A percentile compares a stretch with the other conserved stretches of the same genome.
Conservation (phyloP, 495 filamentous ascomycete species). For the Xylaria cubensis region DNA sequence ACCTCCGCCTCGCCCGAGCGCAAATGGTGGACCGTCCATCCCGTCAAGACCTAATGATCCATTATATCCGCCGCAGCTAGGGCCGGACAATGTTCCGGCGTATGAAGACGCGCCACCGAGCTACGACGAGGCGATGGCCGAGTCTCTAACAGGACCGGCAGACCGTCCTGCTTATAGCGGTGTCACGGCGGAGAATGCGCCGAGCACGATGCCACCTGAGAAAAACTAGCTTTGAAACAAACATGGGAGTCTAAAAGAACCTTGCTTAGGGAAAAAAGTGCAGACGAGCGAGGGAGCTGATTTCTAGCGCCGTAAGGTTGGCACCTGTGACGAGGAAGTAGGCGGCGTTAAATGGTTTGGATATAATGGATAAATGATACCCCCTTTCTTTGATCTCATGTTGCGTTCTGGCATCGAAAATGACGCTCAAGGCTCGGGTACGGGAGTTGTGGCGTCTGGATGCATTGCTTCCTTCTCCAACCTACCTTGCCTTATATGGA, state of each 20-base stretch:
- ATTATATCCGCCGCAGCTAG: slow-evolving; percentile 56
- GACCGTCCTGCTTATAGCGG: slow-evolving; percentile 55
- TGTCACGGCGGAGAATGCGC: slow-evolving; percentile 56
- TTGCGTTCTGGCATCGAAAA: neutral
- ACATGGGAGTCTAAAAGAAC: neutral
- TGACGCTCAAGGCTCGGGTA: neutral
- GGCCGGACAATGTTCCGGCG: slow-evolving; percentile 47
- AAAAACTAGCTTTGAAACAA: slow-evolving; percentile 21
- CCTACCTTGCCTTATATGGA: neutral
- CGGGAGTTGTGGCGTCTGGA: neutral
- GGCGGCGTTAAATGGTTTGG: neutral
- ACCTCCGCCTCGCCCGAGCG: slow-evolving; percentile 38
- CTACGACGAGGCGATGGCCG: slow-evolving; percentile 91
- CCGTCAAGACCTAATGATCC: slow-evolving; percentile 40
- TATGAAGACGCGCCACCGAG: slow-evolving; percentile 75
- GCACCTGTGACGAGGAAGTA: neutral
- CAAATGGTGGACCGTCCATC: slow-evolving; percentile 31
- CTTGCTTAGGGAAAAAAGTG: neutral
- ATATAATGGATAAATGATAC: slow-evolving; percentile 25
- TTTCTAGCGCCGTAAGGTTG: neutral
- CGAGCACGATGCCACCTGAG: slow-evolving; percentile 51
- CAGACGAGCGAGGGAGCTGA: neutral
- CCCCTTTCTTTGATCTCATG: slow-evolving; percentile 13
- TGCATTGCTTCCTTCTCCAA: neutral
- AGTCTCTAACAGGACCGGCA: slow-evolving; percentile 61